phyloP scores from a whole-genome alignment of 345 rosid genomes.

The Moricandia moricandioides region DNA sequence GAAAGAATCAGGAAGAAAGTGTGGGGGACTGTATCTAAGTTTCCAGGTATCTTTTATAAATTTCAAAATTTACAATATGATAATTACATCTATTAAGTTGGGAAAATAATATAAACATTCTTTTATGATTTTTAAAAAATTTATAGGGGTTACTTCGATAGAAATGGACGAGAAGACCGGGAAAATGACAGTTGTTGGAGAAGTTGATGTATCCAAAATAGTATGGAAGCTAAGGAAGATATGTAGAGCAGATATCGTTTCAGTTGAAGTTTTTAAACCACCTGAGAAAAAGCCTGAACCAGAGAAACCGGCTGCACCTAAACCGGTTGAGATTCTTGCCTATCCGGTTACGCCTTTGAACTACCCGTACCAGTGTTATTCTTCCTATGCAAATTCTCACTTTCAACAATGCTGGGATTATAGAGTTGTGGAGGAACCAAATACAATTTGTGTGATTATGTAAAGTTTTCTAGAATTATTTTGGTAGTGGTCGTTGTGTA shows the following conservation, averaged over 20 bases:
- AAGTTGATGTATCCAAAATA: conserved; percentile 41
- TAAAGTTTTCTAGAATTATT: neutral
- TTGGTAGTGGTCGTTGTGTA: neutral
- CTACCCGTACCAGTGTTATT: neutral
- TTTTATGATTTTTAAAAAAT: neutral
- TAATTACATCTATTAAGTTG: neutral
- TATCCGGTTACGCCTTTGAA: conserved; percentile 7
- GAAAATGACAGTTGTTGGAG: conserved; percentile 56
- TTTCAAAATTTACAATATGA: neutral
- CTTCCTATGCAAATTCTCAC: conserved; percentile 4
- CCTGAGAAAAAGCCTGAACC: neutral
- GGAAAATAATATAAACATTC: neutral
- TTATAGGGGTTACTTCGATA: conserved; percentile 46
- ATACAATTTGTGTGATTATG: conserved; percentile 24
- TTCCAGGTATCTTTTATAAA: conserved; percentile 42
- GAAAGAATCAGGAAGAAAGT: conserved; percentile 51
- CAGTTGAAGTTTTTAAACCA: conserved; percentile 45
- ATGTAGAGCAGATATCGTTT: conserved; percentile 43
- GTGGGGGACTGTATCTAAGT: conserved; percentile 45
- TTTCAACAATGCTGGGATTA: neutral
- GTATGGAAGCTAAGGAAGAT: conserved; percentile 53
- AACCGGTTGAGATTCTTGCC: conserved; percentile 5
- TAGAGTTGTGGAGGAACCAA: conserved; percentile 11
- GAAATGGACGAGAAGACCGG: conserved; percentile 55
- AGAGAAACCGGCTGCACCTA: conserved; percentile 18